phyloP scores from a whole-genome alignment of 257 asterid species.

The Knoxia roxburghii region DNA sequence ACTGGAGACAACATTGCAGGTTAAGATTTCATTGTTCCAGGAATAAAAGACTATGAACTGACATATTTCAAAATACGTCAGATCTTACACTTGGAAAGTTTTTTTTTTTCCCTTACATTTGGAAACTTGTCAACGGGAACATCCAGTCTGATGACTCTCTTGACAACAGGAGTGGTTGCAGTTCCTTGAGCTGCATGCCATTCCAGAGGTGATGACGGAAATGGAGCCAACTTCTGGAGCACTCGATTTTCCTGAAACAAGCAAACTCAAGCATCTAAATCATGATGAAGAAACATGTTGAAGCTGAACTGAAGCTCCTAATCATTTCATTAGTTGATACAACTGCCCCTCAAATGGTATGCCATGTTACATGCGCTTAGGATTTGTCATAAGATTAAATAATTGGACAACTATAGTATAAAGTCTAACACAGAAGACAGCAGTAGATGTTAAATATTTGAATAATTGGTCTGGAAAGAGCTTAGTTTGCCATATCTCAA shows the following conservation, averaged over 20 bases:
- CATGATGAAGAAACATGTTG: background rate
- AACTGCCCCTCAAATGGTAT: background rate
- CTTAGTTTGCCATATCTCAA: background rate
- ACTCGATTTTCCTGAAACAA: conserved; percentile 54
- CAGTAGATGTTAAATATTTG: background rate
- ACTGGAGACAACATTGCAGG: conserved; percentile 38
- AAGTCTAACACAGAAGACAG: background rate
- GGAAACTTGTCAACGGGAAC: conserved; percentile 77
- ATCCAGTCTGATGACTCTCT: conserved; percentile 69
- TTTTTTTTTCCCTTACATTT: conserved; percentile 64
- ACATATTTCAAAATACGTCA: background rate
- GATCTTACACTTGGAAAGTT: background rate
- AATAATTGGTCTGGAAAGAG: background rate
- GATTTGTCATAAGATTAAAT: background rate
- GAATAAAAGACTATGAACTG: conserved; percentile 8
- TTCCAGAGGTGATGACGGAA: conserved; percentile 48
- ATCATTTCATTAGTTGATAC: background rate
- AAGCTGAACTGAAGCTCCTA: background rate
- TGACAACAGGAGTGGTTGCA: conserved; percentile 50
- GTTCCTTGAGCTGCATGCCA: conserved; percentile 51
- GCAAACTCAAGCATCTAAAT: conserved; percentile 7
- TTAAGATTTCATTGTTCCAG: conserved; percentile 16
- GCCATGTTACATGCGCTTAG: background rate
- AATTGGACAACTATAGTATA: background rate
- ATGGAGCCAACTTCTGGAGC: conserved; percentile 50